Percentiles rank a stretch among this genome's conserved stretches.
Conservation (phyloP, 305 asterid genomes). For the Fraxinus baroniana region DNA sequence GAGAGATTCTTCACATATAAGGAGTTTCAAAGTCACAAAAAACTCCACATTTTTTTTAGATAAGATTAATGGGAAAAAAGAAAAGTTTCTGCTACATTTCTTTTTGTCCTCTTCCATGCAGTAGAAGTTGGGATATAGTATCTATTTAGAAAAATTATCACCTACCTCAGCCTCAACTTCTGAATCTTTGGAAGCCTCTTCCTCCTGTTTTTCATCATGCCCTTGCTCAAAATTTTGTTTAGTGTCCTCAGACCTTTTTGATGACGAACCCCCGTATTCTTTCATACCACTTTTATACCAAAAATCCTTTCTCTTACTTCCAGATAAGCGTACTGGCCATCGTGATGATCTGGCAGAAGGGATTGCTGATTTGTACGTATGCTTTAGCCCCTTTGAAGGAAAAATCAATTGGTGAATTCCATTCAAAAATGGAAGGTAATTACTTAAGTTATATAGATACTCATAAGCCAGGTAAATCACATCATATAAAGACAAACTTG, state of each 20-base stretch:
- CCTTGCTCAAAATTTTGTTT: constrained; percentile 54
- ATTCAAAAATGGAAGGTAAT: background rate
- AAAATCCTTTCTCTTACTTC: constrained; percentile 81
- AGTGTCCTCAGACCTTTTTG: constrained; percentile 50
- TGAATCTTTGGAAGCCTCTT: constrained; percentile 64
- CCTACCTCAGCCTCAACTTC: constrained; percentile 88
- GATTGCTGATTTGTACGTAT: constrained; percentile 50
- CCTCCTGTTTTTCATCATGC: constrained; percentile 56
- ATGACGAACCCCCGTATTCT: constrained; percentile 61
- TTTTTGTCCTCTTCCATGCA: background rate
- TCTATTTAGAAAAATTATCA: constrained; percentile 7
- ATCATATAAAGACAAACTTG: background rate
- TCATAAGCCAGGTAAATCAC: background rate
- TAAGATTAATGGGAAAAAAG: too few relatives aligned
- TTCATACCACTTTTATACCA: constrained; percentile 92
- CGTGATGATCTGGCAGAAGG: constrained; percentile 60
- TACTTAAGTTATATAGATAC: background rate
- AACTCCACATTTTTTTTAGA: background rate
- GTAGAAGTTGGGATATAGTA: background rate
- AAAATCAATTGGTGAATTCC: constrained; percentile 5
- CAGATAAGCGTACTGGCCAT: constrained; percentile 70
- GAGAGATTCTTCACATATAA: too few relatives aligned
- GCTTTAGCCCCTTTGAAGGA: constrained; percentile 56
- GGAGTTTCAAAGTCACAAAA: too few relatives aligned
- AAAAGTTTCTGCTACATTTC: background rate